Conservation (phyloP, 257 asterid genomes). For the Scutellaria minor region DNA sequence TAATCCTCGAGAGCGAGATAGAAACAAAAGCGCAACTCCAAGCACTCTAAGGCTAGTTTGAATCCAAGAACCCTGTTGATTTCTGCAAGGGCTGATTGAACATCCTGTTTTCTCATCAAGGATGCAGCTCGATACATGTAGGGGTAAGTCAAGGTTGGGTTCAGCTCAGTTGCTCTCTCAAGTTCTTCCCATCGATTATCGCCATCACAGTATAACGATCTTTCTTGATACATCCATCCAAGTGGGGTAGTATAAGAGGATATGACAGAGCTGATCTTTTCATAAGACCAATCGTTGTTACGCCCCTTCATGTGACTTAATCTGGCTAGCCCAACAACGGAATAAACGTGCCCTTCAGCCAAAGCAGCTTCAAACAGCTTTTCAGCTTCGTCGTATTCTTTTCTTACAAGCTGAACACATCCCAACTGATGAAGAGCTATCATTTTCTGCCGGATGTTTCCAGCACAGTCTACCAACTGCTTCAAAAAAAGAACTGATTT, state of each 20-base stretch:
- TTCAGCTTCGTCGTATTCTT: slow-evolving; percentile 81
- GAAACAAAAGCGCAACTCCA: slow-evolving; percentile 93
- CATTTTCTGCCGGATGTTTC: slow-evolving; percentile 68
- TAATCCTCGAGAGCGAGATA: slow-evolving; percentile 86
- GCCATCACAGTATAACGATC: slow-evolving; percentile 82
- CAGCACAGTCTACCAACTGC: slow-evolving; percentile 72
- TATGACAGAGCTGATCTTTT: slow-evolving; percentile 68
- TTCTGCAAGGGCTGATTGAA: slow-evolving; percentile 79
- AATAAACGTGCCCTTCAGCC: slow-evolving; percentile 78
- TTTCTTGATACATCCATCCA: slow-evolving; percentile 99
- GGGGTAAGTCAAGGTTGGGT: slow-evolving; percentile 96
- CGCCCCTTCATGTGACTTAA: slow-evolving; percentile 59
- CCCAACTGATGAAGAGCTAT: slow-evolving; percentile 85
- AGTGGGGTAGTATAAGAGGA: slow-evolving; percentile 62
- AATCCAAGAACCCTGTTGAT: slow-evolving; percentile 89
- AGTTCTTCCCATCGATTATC: slow-evolving; percentile 66
- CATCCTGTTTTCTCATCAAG: slow-evolving; percentile 83
- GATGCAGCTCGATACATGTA: slow-evolving; percentile 97
- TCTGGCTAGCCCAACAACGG: slow-evolving; percentile 81
- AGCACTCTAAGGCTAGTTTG: slow-evolving; percentile 90
- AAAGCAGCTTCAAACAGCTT: slow-evolving; percentile 71
- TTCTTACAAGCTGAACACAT: slow-evolving; percentile 62
- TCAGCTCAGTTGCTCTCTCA: slow-evolving; percentile 79
- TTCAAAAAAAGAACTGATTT: slow-evolving; percentile 59
- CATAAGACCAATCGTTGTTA: slow-evolving; percentile 54